Percentiles rank a stretch among this genome's conserved stretches.
These are phyloP conservation scores for Hypsizygus marmoreus DNA, from an alignment of 768 basidiomycete species.

Conservation along the genomic window DNA sequence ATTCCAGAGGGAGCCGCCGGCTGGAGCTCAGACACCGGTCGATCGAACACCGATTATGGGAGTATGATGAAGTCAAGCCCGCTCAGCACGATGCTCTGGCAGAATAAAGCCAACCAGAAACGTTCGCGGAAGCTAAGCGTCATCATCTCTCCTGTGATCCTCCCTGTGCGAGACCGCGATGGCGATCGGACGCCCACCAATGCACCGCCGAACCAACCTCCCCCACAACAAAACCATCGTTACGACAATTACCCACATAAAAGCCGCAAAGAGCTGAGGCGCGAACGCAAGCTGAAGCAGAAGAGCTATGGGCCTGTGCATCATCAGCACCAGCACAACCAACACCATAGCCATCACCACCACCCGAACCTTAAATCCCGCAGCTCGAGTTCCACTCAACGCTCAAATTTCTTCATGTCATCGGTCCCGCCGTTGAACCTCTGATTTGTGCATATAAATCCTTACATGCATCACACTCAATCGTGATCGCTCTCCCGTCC, in stretches of 20 bases:
- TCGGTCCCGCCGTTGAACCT: conserved; percentile 24
- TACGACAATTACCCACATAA: conserved; percentile 46
- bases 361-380: conserved; percentile 29
- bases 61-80: conserved; percentile 58
- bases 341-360: conserved; percentile 40
- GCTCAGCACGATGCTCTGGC: conserved; percentile 59
- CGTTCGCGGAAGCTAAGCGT: conserved; percentile 33
- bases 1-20: conserved; percentile 22
- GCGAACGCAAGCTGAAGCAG: conserved; percentile 70
- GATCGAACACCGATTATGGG: conserved; percentile 42
- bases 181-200: conserved; percentile 59
- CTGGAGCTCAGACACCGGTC: conserved; percentile 38
- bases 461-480: conserved; percentile 2
- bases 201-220: conserved; percentile 30
- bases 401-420: conserved; percentile 18
- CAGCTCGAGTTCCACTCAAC: conserved; percentile 21
- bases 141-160: conserved; percentile 51
- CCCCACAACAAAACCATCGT: conserved; percentile 38
- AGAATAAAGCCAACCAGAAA: conserved; percentile 31
- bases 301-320: conserved; percentile 50
- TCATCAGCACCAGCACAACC: conserved; percentile 47
- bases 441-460: conserved; percentile 4
- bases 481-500: not conserved
- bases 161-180: conserved; percentile 45
- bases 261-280: conserved; percentile 62